Evolutionary conservation across 345 rosid genomes (phyloP).

Genomic region (Brassica nigra): DNA sequence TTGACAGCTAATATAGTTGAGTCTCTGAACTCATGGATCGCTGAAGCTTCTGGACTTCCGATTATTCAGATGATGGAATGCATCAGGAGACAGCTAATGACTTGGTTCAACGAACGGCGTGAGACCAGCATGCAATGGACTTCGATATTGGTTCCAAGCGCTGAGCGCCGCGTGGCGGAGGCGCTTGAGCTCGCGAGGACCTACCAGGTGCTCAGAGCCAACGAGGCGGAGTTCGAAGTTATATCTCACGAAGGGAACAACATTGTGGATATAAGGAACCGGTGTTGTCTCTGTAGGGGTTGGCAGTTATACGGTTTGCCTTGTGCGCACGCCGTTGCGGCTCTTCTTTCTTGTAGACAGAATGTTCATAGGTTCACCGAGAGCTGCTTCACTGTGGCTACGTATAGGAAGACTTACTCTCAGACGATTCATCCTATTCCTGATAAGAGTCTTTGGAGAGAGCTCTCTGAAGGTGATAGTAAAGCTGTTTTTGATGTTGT

Average conservation of each 20-base stretch:
- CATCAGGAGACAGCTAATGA: constrained; percentile 96
- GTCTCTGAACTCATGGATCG: constrained; percentile 82
- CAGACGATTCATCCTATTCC: constrained; percentile 98
- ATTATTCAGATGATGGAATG: constrained; percentile 99
- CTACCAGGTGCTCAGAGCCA: constrained; percentile 89
- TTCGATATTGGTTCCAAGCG: constrained; percentile 91
- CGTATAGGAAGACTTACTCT: constrained; percentile 85
- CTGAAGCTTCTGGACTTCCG: constrained; percentile 98
- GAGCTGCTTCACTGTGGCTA: constrained; percentile 95
- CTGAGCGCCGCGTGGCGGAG: constrained; percentile 86
- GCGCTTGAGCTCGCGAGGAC: constrained; percentile 86
- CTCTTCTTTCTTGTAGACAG: constrained; percentile 98
- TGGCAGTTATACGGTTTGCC: constrained; percentile 98
- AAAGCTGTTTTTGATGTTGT: constrained; percentile 48
- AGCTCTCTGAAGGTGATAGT: constrained; percentile 65
- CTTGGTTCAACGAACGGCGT: constrained; percentile 94
- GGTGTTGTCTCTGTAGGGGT: constrained; percentile 93
- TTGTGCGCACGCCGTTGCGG: constrained; percentile 96
- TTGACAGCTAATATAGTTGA: constrained; percentile 86
- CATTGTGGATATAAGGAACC: constrained; percentile 86
- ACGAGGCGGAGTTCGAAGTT: constrained; percentile 94
- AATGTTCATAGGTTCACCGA: constrained; percentile 92
- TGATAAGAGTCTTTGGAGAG: constrained; percentile 89
- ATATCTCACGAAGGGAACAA: constrained; percentile 88
- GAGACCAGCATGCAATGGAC: constrained; percentile 97